Percentiles rank a stretch among this genome's conserved stretches.
phyloP scores from a whole-genome alignment of 495 filamentous ascomycete species.

The Glarea lozoyensis region DNA sequence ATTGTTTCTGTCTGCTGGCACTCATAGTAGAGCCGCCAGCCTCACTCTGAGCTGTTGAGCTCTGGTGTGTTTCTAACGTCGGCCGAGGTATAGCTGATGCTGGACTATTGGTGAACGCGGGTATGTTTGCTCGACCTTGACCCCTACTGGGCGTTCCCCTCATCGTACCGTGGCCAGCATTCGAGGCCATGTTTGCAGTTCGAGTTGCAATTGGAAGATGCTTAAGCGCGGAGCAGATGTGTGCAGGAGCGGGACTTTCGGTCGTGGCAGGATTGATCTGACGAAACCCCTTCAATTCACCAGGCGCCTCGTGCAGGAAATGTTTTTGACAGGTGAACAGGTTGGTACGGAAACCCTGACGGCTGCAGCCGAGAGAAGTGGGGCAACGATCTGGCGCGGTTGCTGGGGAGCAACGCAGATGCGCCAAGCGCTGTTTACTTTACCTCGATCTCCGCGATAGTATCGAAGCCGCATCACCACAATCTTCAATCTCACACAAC shows the following conservation, averaged over 20 bases:
- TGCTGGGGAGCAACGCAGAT: too few species aligned
- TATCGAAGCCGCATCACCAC: not conserved
- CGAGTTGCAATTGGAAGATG: not conserved
- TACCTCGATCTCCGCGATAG: too few species aligned
- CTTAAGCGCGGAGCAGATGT: too few species aligned
- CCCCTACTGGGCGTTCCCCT: constrained; percentile 54
- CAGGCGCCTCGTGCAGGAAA: too few species aligned
- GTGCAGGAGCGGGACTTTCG: constrained; percentile 2
- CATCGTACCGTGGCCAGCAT: constrained; percentile 31
- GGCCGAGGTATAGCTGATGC: constrained; percentile 76
- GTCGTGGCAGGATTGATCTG: not conserved
- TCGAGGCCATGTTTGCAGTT: constrained; percentile 18
- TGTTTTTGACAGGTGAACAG: too few species aligned
- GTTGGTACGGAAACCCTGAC: too few species aligned
- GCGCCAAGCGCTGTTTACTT: too few species aligned
- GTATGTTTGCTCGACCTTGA: constrained; percentile 56
- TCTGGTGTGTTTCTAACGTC: constrained; percentile 53
- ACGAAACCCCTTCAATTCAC: too few species aligned
- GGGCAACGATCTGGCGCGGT: too few species aligned
- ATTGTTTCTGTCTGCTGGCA: constrained; percentile 87
- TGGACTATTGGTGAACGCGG: constrained; percentile 60
- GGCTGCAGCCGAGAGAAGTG: too few species aligned
- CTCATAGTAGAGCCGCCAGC: constrained; percentile 66
- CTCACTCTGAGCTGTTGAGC: constrained; percentile 50
- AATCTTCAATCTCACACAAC: not conserved